Base-by-base conservation (phyloP, 805 yeast genomes). In the Saturnispora diversa region DNA sequence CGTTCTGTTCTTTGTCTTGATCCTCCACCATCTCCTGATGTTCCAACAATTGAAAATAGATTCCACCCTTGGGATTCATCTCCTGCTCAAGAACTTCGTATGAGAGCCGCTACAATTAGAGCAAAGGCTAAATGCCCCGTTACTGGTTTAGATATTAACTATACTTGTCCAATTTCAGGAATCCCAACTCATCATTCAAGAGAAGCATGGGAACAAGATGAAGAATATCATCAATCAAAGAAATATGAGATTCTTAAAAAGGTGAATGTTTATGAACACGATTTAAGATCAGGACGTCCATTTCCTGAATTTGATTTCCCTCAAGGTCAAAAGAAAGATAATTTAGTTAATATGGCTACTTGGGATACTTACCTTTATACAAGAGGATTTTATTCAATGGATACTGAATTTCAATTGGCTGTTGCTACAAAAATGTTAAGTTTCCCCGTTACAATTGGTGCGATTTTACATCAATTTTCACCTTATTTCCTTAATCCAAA, bases 251-350 rank as follows among this genome's bases (percentile, higher is more conserved):
- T 75, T 32, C 72, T 92, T 66, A 82, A 80, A 54, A 82, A 83
- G 63, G 97, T 85, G 31, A 92, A 92, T 62, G 75, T 84, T 39
- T 90, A 80, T 61, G 98, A 92, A 62, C 97, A 90, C 56, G 98
- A 92, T 63, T 68, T 92, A 50, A 75, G 97, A 59, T 80, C 92
- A 30, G 97, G 97, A 3, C 75, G 98, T 56, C 82, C 79, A 37
- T 90, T 92, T 63, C 95, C 95, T 17, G 97, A 92, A 65, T 88
- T 92, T 56, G 92, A 86, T 52, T 87, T 92, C 65, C 97, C 98
- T 6, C 77, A 75, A 4, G 71, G 68, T 12, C 94, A 84, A 60
- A 83, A 79, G 39, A 69, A 67, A 37, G 97, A 88, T 56, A 78
- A 79, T 46, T 64, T 72, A 45, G 76, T 87, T 45, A 87, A 86